These are phyloP conservation scores for Blastobotrys malaysiensis DNA, from an alignment of 1,139 yeast genomes.

Conservation along the genomic window DNA sequence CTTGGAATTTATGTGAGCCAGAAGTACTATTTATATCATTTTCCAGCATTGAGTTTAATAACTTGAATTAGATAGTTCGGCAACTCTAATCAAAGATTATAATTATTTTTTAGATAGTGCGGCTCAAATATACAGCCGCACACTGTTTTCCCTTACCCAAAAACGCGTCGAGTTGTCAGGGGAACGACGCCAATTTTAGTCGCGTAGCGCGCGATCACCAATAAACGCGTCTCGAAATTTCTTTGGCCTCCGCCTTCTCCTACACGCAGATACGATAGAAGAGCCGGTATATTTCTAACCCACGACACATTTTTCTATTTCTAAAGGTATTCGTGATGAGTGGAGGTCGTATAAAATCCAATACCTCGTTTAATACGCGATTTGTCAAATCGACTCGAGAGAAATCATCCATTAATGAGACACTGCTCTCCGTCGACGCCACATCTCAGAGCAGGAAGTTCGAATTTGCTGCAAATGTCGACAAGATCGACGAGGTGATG, in stretches of 20 bases:
- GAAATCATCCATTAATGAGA: constrained; percentile 15
- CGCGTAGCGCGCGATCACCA: background rate
- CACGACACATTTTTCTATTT: background rate
- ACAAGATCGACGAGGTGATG: constrained; percentile 59
- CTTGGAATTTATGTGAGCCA: background rate
- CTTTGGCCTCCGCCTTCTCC: background rate
- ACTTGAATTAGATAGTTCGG: background rate
- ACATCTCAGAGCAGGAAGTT: constrained; percentile 23
- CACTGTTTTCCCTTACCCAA: background rate
- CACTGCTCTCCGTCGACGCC: constrained; percentile 29
- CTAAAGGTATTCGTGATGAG: background rate
- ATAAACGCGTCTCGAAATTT: background rate
- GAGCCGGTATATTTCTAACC: background rate
- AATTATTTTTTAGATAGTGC: background rate
- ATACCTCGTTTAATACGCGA: constrained; percentile 10
- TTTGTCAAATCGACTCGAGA: constrained; percentile 14
- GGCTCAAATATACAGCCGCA: background rate
- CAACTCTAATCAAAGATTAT: no score
- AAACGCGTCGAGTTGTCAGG: background rate
- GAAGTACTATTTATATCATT: background rate
- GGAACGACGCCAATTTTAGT: background rate
- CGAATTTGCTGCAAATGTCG: constrained; percentile 24
- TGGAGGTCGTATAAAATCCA: background rate
- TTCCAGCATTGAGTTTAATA: background rate
- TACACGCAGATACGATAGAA: background rate